These are phyloP conservation scores for Flagelloscypha sp. DNA, from an alignment of 768 basidiomycete genomes.

Conservation along the genomic window DNA sequence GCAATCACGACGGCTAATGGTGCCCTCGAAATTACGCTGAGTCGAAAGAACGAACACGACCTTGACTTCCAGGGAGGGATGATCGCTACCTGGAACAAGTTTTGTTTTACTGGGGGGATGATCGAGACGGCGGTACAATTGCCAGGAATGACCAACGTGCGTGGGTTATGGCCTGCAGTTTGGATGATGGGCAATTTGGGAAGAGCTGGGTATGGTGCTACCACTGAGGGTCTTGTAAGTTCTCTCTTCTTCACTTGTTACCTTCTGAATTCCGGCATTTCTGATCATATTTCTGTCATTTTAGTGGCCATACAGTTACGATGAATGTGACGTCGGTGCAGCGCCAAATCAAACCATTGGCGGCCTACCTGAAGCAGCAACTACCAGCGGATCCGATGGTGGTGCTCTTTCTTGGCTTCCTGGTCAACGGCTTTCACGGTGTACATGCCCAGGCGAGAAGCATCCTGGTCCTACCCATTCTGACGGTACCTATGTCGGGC, in stretches of 20 bases:
- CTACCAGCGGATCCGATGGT: constrained; percentile 21
- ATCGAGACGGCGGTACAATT: constrained; percentile 54
- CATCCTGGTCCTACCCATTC: constrained; percentile 46
- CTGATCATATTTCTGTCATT: constrained; percentile 2
- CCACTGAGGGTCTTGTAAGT: constrained; percentile 67
- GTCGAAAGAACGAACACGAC: constrained; percentile 37
- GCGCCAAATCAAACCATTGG: constrained; percentile 44
- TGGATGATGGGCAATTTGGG: constrained; percentile 81
- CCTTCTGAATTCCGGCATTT: constrained; percentile 6
- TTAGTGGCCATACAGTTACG: constrained; percentile 40
- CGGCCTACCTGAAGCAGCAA: constrained; percentile 31
- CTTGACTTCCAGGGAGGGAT: constrained; percentile 46
- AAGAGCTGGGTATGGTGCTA: constrained; percentile 82
- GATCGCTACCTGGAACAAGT: constrained; percentile 51
- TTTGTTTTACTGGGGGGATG: constrained; percentile 67
- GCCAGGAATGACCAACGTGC: constrained; percentile 58
- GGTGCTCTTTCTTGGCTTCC: constrained; percentile 36
- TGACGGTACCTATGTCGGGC: constrained; percentile 42
- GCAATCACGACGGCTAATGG: constrained; percentile 48
- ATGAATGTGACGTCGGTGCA: constrained; percentile 51
- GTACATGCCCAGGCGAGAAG: constrained; percentile 49
- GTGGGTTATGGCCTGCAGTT: constrained; percentile 72
- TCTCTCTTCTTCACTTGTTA: constrained; percentile 9
- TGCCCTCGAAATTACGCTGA: constrained; percentile 46
- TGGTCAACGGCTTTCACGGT: constrained; percentile 49